These are phyloP conservation scores for Diaporthe sp. DNA, from an alignment of 2,329 filamentous ascomycete species.

Conservation along the genomic window DNA sequence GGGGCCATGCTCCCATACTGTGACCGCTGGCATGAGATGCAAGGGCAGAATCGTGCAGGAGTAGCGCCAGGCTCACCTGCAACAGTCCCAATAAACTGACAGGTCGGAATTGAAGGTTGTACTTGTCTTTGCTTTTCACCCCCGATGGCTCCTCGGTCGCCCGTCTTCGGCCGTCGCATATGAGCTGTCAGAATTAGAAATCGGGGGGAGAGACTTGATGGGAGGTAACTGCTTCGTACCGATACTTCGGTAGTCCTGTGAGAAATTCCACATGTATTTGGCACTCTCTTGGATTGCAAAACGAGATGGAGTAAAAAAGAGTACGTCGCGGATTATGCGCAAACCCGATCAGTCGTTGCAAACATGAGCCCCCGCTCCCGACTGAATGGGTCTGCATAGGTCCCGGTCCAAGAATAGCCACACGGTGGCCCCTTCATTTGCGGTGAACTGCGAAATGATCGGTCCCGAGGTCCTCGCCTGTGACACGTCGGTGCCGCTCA, in stretches of 20 bases:
- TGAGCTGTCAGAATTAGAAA: conserved; percentile 22
- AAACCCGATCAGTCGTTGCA: neutral
- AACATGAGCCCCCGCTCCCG: neutral
- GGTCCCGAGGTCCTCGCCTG: neutral
- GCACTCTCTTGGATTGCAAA: neutral
- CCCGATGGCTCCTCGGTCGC: conserved; percentile 7
- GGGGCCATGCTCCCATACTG: neutral
- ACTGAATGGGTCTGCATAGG: neutral
- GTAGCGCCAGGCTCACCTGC: conserved; percentile 26
- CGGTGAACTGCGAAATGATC: neutral
- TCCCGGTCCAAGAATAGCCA: neutral
- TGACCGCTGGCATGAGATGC: conserved; percentile 5
- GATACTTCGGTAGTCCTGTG: neutral
- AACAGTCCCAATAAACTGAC: conserved; percentile 25
- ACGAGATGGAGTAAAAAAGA: neutral
- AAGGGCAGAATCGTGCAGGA: conserved; percentile 26
- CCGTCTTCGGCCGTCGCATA: conserved; percentile 22
- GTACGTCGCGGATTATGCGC: neutral
- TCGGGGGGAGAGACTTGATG: conserved; percentile 4
- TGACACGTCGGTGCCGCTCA: no score
- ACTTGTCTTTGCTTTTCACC: neutral
- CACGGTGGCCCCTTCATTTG: neutral
- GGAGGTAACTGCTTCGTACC: conserved; percentile 30
- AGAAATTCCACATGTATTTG: neutral
- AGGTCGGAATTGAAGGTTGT: conserved; percentile 6